Percentiles rank a stretch among this genome's conserved stretches.
phyloP scores from a whole-genome alignment of 208 protist species.

The Acanthamoeba healyi region DNA sequence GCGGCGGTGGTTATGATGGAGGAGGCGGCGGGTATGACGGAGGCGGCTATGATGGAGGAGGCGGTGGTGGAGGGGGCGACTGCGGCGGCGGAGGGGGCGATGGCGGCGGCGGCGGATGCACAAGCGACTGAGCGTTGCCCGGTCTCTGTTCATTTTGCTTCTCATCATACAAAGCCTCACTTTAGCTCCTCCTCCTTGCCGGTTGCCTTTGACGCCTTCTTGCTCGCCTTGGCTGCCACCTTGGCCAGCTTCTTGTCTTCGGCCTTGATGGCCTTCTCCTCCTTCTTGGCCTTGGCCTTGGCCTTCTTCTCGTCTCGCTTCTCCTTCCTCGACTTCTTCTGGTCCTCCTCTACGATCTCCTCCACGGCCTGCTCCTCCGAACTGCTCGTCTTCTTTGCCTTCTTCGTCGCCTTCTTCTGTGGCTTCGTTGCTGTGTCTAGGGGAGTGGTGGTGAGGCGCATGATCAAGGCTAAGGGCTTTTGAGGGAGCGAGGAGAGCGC shows the following conservation, averaged over 20 bases:
- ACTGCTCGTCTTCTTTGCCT: neutral
- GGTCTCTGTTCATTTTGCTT: too few species aligned
- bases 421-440: neutral
- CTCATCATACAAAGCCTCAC: too few species aligned
- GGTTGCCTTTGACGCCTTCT: neutral
- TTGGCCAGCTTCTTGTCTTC: neutral
- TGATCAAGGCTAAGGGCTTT: neutral
- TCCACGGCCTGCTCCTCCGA: too few species aligned
- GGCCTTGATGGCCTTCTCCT: constrained; percentile 26
- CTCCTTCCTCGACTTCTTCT: neutral
- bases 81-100: too few species aligned
- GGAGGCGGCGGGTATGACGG: too few species aligned
- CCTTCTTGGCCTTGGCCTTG: neutral
- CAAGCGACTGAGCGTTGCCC: too few species aligned
- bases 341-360: neutral
- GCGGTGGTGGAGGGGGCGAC: too few species aligned
- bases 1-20: too few species aligned
- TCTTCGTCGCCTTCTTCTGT: neutral
- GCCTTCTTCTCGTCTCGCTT: neutral
- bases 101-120: too few species aligned
- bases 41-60: too few species aligned
- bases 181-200: neutral
- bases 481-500: neutral
- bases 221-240: neutral
- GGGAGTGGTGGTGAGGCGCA: neutral